These are phyloP conservation scores for Xerophyta viscosa DNA, from an alignment of 106 monocot genomes.

Conservation along the genomic window DNA sequence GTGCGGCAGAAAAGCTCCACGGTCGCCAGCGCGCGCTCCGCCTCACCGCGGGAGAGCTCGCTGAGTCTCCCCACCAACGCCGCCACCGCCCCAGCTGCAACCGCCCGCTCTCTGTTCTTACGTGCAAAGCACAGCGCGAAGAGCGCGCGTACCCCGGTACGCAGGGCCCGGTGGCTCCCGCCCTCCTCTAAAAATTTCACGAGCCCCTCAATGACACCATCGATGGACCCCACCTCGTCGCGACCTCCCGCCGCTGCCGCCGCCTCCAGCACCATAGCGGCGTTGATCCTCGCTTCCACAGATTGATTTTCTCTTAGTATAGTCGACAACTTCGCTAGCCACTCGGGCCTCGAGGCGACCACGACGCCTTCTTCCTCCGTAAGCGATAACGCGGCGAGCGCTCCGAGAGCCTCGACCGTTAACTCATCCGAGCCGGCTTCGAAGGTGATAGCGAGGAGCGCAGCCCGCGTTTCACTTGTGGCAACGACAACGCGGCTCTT, in stretches of 20 bases:
- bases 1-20: conserved; percentile 72
- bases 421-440: conserved; percentile 17
- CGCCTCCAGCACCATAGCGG: conserved; percentile 62
- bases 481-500: conserved; percentile 54
- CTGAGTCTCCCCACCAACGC: conserved; percentile 36
- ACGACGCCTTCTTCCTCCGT: conserved; percentile 35
- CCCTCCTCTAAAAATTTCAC: conserved; percentile 36
- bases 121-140: conserved; percentile 74
- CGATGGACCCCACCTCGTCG: conserved; percentile 24
- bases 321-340: conserved; percentile 30
- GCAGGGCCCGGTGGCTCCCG: conserved; percentile 20
- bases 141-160: conserved; percentile 51
- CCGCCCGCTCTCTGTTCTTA: conserved; percentile 53
- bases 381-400: conserved; percentile 33
- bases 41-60: conserved; percentile 30
- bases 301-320: conserved; percentile 13
- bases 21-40: conserved; percentile 61
- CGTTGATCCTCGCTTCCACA: conserved; percentile 42
- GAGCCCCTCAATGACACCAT: conserved; percentile 43
- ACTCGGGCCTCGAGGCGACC: conserved; percentile 30
- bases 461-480: conserved; percentile 37
- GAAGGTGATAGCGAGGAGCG: conserved; percentile 47
- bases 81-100: conserved; percentile 40
- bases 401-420: conserved; percentile 43
- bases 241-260: conserved; percentile 29